Evolutionary conservation across 2,329 filamentous ascomycete species (phyloP), one percentile per base, ranked within the genome.

Genomic region (Pyricularia sp.): DNA sequence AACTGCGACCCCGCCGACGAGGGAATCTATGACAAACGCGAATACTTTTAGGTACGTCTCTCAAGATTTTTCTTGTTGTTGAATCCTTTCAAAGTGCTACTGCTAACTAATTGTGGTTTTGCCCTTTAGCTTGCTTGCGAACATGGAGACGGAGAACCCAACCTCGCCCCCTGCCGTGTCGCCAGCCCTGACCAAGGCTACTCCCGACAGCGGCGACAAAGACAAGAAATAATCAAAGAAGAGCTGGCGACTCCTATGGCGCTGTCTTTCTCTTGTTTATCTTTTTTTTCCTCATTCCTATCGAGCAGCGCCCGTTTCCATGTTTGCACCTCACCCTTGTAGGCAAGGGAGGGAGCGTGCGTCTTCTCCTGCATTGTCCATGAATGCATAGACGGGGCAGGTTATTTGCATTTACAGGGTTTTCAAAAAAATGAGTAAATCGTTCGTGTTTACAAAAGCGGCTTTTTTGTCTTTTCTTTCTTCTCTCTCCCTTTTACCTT

Each of bases 41-140:
- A 99, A 99, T 84, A 90, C 94, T 74, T 99, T 97, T 83, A 94
- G 93, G 94, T 97, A 88, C 85, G 90, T 75, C 30, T 42, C 6
- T 2, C 1, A 50, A 20, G 20, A 20, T n/a, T 5, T 50, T 20
- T 50, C 17, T n/a, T 2, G 2, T 36, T 14, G 2, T 50, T 50
- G 42, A 9, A 2, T 3, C n/a, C 17, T 50, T 50, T 5, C 5
- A n/a, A 50, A n/a, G 17, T 50, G 17, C 42, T n/a, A 3, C 33
- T 7, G 42, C 42, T 50, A 50, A 50, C 42, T 50, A 2, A 17
- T 17, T 4, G 5, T n/a, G 1, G 9, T 50, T 50, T n/a, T n/a
- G 6, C 9, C 9, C 31, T 12, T n/a, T 71, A 88, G 86, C 76
- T 80, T 87, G 72, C 81, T 88, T 71, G 86, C 85, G 74, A 87